Conservation (phyloP, 768 basidiomycete genomes). For the Kwoniella europaea region DNA sequence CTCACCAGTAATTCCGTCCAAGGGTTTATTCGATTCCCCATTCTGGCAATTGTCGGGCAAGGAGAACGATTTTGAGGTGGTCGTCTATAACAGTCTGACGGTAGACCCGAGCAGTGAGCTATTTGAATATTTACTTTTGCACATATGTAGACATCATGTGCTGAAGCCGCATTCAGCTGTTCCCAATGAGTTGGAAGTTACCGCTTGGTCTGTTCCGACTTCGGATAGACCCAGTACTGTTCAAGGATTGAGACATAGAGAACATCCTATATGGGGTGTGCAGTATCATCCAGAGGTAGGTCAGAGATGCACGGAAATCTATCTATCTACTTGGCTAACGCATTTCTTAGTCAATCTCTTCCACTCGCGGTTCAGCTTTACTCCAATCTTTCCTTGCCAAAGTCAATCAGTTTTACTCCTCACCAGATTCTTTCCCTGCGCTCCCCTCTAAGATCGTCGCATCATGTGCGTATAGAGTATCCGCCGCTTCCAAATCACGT, state of each 20-base stretch:
- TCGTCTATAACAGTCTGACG: constrained; percentile 57
- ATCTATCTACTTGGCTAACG: not conserved
- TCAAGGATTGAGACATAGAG: constrained; percentile 48
- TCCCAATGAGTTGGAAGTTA: constrained; percentile 51
- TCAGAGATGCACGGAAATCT: not conserved
- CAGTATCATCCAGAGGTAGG: constrained; percentile 58
- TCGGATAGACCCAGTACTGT: constrained; percentile 35
- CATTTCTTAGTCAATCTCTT: constrained; percentile 51
- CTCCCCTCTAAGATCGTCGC: constrained; percentile 31
- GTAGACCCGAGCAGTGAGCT: constrained; percentile 47
- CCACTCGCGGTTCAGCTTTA: constrained; percentile 43
- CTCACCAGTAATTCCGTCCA: constrained; percentile 27
- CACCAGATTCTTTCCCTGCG: constrained; percentile 37
- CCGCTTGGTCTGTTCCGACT: constrained; percentile 46
- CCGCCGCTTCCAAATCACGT: constrained; percentile 12
- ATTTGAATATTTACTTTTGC: too few species aligned
- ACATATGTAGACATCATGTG: too few species aligned
- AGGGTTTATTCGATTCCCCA: constrained; percentile 38
- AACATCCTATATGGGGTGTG: constrained; percentile 54
- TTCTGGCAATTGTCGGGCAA: constrained; percentile 27
- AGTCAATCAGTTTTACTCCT: constrained; percentile 37
- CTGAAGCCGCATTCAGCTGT: constrained; percentile 30
- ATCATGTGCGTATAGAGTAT: constrained; percentile 45
- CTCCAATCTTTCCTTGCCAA: constrained; percentile 46
- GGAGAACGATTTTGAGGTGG: constrained; percentile 44